Percentiles rank a stretch among this genome's conserved stretches.
phyloP scores from a whole-genome alignment of 2,329 filamentous ascomycete genomes.

The Dothiorella sarmentorum region DNA sequence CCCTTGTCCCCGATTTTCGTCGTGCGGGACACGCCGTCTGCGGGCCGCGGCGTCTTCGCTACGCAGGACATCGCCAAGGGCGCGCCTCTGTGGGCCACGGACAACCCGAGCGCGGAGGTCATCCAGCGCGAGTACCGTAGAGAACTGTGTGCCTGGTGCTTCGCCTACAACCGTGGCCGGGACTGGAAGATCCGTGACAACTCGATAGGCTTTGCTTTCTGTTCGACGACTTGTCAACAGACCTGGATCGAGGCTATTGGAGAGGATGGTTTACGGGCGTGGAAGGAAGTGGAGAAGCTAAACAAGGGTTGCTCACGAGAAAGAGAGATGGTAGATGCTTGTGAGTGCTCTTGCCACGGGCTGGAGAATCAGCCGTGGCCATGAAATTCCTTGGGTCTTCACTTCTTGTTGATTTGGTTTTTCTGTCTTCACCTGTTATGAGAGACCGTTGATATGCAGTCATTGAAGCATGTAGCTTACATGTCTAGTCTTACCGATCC shows the following conservation, averaged over 20 bases:
- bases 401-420: too few species aligned
- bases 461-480: background rate
- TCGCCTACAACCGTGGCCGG: constrained; percentile 44
- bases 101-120: constrained; percentile 39
- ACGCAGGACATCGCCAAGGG: constrained; percentile 31
- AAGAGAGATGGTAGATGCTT: constrained; percentile 26
- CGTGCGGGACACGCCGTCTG: constrained; percentile 40
- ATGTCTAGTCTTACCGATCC: background rate
- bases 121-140: constrained; percentile 46
- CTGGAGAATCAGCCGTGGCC: too few species aligned
- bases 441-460: background rate
- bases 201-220: constrained; percentile 43
- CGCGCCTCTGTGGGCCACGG: constrained; percentile 37
- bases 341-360: background rate
- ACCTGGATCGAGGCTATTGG: constrained; percentile 32
- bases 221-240: constrained; percentile 34
- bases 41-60: constrained; percentile 47
- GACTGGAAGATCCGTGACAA: constrained; percentile 39
- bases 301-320: constrained; percentile 29
- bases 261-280: constrained; percentile 29
- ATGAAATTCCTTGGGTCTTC: too few species aligned
- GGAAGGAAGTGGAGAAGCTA: constrained; percentile 34
- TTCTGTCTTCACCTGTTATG: background rate
- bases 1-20: constrained; percentile 31
- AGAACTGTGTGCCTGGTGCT: constrained; percentile 49